Conservation (phyloP, 495 filamentous ascomycete species). For the Aspergillus hancockii region DNA sequence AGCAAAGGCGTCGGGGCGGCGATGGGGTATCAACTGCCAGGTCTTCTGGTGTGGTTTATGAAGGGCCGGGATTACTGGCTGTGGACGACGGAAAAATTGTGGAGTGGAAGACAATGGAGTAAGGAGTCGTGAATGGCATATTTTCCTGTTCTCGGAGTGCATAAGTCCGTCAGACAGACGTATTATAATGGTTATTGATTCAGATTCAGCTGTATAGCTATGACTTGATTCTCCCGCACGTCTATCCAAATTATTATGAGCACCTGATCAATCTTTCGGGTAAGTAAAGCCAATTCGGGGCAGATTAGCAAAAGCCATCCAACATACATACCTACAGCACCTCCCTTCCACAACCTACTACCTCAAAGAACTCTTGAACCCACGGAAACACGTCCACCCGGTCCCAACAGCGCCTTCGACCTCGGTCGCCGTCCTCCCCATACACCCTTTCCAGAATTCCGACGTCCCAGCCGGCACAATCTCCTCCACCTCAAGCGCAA, state of each 20-base stretch:
- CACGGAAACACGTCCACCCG: constrained; percentile 17
- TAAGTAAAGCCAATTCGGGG: neutral
- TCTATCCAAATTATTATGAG: neutral
- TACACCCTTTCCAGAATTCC: constrained; percentile 26
- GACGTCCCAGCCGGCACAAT: constrained; percentile 24
- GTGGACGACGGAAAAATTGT: constrained; percentile 46
- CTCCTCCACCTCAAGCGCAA: constrained; percentile 27
- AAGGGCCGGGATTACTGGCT: constrained; percentile 65
- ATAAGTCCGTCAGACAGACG: neutral
- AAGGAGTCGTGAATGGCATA: constrained; percentile 35
- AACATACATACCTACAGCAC: neutral
- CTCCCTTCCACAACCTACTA: neutral
- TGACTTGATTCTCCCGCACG: neutral
- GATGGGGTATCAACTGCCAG: constrained; percentile 54
- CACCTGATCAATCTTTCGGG: neutral
- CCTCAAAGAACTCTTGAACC: neutral
- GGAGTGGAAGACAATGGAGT: constrained; percentile 55
- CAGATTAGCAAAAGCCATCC: neutral
- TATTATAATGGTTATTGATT: neutral
- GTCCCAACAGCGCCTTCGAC: constrained; percentile 17
- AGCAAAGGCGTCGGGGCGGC: constrained; percentile 56
- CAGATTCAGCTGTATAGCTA: neutral
- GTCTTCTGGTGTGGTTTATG: constrained; percentile 57
- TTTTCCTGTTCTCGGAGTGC: neutral
- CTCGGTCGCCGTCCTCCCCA: constrained; percentile 21